A percentile compares a stretch with the other conserved stretches of the same genome.
These are phyloP conservation scores for Diatrype stigma DNA, from an alignment of 2,329 filamentous ascomycete genomes.

Conservation along the genomic window DNA sequence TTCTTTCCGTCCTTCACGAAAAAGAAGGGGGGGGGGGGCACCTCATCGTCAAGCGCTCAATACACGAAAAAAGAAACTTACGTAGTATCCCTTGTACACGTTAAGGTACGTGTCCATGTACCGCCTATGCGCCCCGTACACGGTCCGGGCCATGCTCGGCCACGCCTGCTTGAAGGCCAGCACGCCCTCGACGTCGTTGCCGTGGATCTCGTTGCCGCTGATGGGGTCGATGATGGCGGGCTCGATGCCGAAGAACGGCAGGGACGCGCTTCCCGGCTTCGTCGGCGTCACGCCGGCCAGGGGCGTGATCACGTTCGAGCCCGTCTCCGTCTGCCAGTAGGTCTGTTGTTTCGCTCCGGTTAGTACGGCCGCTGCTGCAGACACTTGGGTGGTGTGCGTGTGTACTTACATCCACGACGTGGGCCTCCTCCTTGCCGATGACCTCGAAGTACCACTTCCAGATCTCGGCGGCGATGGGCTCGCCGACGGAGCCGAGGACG, in stretches of 20 bases:
- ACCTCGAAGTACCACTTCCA: constrained; percentile 99
- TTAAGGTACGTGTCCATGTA: constrained; percentile 99
- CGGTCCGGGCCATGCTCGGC: constrained; percentile 97
- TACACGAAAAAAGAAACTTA: constrained; percentile 48
- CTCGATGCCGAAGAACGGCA: constrained; percentile 98
- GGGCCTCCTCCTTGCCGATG: constrained; percentile 88
- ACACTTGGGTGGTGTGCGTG: too few species aligned
- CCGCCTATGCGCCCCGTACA: constrained; percentile 95
- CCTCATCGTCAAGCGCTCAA: too few species aligned
- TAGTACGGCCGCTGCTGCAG: constrained; percentile 7
- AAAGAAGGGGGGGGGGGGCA: neutral
- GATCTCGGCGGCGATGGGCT: constrained; percentile 95
- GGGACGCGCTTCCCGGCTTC: constrained; percentile 91
- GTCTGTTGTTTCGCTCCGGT: constrained; percentile 66
- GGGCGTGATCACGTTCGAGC: constrained; percentile 92
- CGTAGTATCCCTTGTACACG: constrained; percentile 97
- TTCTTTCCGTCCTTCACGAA: neutral
- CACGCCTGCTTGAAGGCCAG: constrained; percentile 96
- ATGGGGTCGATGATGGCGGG: constrained; percentile 96
- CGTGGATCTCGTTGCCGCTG: constrained; percentile 85
- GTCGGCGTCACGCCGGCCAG: constrained; percentile 91
- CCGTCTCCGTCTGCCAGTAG: constrained; percentile 99
- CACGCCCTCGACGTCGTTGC: constrained; percentile 96
- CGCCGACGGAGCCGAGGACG: constrained; percentile 89
- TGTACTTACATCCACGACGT: constrained; percentile 91